A percentile compares a stretch with the other conserved stretches of the same genome.
Conservation (phyloP, 2,329 filamentous ascomycete species). For the Corynespora cassiicola region DNA sequence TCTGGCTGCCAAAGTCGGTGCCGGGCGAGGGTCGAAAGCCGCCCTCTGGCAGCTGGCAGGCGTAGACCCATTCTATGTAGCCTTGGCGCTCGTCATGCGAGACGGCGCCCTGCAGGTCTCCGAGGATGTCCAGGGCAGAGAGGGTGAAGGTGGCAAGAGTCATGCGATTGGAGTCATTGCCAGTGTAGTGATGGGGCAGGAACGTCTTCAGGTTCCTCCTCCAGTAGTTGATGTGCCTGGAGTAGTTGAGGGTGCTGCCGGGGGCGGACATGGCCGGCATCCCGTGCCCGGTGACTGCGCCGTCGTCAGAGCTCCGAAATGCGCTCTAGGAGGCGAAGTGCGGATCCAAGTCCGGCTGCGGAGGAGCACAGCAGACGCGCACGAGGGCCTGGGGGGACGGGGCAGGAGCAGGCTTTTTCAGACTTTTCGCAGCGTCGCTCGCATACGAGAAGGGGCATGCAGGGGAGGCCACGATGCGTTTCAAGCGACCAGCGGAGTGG, state of each 20-base stretch:
- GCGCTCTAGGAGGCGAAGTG: too few species aligned
- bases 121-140: conserved; percentile 82
- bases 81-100: conserved; percentile 60
- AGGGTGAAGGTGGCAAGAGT: conserved; percentile 89
- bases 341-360: too few species aligned
- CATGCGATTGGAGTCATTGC: conserved; percentile 89
- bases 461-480: too few species aligned
- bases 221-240: conserved; percentile 85
- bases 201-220: conserved; percentile 82
- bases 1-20: conserved; percentile 61
- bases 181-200: conserved; percentile 82
- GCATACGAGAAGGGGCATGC: too few species aligned
- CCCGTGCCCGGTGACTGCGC: neutral
- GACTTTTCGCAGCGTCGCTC: too few species aligned
- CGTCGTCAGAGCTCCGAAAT: neutral
- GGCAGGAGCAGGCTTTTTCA: too few species aligned
- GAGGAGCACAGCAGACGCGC: too few species aligned
- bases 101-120: conserved; percentile 63
- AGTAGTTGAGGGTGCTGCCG: conserved; percentile 37
- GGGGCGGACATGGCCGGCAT: conserved; percentile 22
- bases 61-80: conserved; percentile 79
- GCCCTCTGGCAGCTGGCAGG: conserved; percentile 82
- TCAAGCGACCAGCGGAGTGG: too few species aligned
- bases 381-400: too few species aligned
- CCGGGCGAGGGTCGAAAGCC: conserved; percentile 88